Evolutionary conservation across 805 yeast species (phyloP), one percentile per base, ranked within the genome.

Genomic region (Wickerhamiella azyma): DNA sequence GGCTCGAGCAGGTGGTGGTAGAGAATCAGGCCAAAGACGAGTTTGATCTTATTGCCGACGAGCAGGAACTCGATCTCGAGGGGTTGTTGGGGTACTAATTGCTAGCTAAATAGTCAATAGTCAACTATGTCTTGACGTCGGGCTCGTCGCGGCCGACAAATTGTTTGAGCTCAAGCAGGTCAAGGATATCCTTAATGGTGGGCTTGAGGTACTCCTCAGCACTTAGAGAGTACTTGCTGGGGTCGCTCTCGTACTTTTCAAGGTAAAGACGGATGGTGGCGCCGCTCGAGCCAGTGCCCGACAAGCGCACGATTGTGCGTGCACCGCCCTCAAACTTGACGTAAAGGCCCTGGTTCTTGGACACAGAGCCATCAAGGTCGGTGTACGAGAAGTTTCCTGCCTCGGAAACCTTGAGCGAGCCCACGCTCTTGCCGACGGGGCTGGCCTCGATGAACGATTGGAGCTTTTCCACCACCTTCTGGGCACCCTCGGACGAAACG

Each of bases 211-310:
- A 89, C 40, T 77, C 79, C 54, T 81, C 81, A 10, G 86, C 89
- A 40, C 69, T 63, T 53, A 63, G 52, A 6, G 56, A 57, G 57
- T 72, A 75, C 36, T 70, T 71, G 16, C 74, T 51, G 43, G 64
- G 57, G 58, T 85, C 92, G 40, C 63, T 55, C 21, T 83, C 76
- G 67, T 82, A 85, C 64, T 79, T 81, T 66, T 89, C 97, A 59
- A 89, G 67, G 66, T 89, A 89, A 55, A 89, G 71, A 64, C 98
- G 77, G 50, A 92, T 86, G 5, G 98, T 89, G 17, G 98, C 97
- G 41, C 98, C 98, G 1, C 94, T 80, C 1, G 96, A 86, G 13
- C 98, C 98, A 2, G 98, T 89, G 47, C 98, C 98, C 0, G 96
- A 85, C 53, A 92, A 71, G 65, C 98, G 80, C 45, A 85, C 82